A percentile compares a stretch with the other conserved stretches of the same genome.
These are phyloP conservation scores for Rhododendron griersonianum DNA, from an alignment of 148 eudicot species.

Conservation along the genomic window DNA sequence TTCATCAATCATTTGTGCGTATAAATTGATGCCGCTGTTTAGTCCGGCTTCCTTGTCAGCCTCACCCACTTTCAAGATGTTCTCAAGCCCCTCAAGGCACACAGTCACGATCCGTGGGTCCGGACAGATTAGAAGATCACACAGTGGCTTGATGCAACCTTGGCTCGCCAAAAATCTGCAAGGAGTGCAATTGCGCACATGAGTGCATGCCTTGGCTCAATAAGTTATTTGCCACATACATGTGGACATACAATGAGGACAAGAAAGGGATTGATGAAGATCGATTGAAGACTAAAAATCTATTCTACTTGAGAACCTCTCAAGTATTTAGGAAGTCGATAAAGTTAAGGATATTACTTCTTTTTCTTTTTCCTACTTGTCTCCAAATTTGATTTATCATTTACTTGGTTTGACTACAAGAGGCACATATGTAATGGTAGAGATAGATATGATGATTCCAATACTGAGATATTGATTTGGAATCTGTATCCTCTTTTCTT, in stretches of 20 bases:
- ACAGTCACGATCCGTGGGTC: conserved; percentile 79
- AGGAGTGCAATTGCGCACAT: neutral
- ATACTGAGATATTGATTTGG: neutral
- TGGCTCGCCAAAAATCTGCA: conserved; percentile 64
- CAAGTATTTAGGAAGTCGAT: neutral
- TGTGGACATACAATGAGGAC: neutral
- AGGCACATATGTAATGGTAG: neutral
- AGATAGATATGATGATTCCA: neutral
- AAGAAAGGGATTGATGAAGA: neutral
- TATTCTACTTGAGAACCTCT: neutral
- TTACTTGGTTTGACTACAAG: neutral
- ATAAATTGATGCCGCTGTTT: conserved; percentile 53
- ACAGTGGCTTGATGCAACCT: conserved; percentile 78
- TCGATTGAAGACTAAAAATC: neutral
- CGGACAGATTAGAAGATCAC: conserved; percentile 77
- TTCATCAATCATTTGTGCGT: conserved; percentile 42
- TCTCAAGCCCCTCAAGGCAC: conserved; percentile 84
- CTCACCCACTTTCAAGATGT: conserved; percentile 78
- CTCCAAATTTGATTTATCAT: neutral
- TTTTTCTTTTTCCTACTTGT: neutral
- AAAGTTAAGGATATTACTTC: neutral
- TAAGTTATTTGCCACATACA: neutral
- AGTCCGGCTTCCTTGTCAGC: conserved; percentile 63
- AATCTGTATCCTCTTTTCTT: neutral
- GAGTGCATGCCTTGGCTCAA: neutral